A percentile compares a stretch with the other conserved stretches of the same genome.
Evolutionary conservation across 805 yeast species (phyloP).

Genomic region (Saturnispora hagleri): DNA sequence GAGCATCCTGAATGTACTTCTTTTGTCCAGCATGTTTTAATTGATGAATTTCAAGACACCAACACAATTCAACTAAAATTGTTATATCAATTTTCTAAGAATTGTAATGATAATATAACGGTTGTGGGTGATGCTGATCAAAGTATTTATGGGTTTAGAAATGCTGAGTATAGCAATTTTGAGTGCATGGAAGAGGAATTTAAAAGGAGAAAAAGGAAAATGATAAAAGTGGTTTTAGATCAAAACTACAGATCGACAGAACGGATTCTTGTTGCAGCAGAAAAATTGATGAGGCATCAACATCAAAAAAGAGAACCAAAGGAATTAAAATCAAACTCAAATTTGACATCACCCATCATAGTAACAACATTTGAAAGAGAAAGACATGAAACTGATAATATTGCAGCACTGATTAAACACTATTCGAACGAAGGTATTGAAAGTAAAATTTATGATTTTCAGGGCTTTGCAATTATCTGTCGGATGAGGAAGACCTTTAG

Average conservation of each 20-base stretch:
- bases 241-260: constrained; percentile 78
- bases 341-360: constrained; percentile 34
- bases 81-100: constrained; percentile 42
- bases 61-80: constrained; percentile 66
- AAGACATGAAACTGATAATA: constrained; percentile 48
- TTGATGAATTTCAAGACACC: constrained; percentile 95
- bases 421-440: constrained; percentile 15
- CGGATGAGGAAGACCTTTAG: constrained; percentile 55
- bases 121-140: constrained; percentile 97
- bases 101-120: constrained; percentile 50
- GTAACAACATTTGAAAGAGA: constrained; percentile 29
- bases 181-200: constrained; percentile 38
- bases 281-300: constrained; percentile 55
- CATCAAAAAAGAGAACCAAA: constrained; percentile 34
- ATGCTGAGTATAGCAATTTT: constrained; percentile 67
- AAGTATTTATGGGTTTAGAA: constrained; percentile 81
- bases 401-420: constrained; percentile 34
- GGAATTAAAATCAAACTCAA: constrained; percentile 38
- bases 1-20: constrained; percentile 36
- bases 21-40: constrained; percentile 58
- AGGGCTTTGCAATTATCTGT: constrained; percentile 67
- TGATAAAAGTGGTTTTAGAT: constrained; percentile 35
- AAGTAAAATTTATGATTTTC: constrained; percentile 27
- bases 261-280: constrained; percentile 56
- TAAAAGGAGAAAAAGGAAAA: constrained; percentile 10